Percentiles rank a stretch among this genome's conserved stretches.
These are phyloP conservation scores for Camellia sinensis DNA, from an alignment of 148 eudicot genomes.

Conservation along the genomic window DNA sequence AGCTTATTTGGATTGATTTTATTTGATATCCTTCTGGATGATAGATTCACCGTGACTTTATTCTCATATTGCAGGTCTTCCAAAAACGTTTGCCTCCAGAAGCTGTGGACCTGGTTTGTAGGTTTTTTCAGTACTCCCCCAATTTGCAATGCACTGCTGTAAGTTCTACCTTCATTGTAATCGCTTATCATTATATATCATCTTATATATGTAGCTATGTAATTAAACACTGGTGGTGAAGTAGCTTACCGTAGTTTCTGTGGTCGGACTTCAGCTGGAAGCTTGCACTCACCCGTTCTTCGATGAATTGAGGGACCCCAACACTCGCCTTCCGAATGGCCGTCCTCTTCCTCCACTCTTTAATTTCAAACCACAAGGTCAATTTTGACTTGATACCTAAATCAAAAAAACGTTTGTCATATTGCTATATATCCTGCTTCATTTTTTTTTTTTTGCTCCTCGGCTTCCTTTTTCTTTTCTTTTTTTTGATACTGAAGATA, in stretches of 20 bases:
- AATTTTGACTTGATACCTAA: not conserved
- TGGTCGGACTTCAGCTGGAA: conserved; percentile 63
- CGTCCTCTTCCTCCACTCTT: conserved; percentile 97
- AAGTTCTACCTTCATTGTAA: conserved; percentile 35
- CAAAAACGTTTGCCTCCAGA: conserved; percentile 94
- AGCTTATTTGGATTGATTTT: conserved; percentile 3
- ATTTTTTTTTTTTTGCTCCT: not conserved
- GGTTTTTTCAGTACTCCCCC: conserved; percentile 96
- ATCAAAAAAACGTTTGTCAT: not conserved
- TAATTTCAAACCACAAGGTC: conserved; percentile 84
- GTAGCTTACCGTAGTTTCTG: conserved; percentile 9
- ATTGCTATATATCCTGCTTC: not conserved
- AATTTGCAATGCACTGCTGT: conserved; percentile 96
- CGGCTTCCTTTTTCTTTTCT: not conserved
- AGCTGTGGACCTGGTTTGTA: conserved; percentile 94
- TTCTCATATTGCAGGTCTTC: conserved; percentile 56
- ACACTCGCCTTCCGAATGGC: conserved; percentile 87
- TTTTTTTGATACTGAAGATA: too few relatives aligned
- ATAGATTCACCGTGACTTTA: conserved; percentile 5
- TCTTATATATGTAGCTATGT: too few relatives aligned
- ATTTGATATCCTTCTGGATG: not conserved
- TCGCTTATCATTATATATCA: not conserved
- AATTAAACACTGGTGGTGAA: not conserved
- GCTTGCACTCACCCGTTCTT: conserved; percentile 97
- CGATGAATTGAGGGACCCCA: conserved; percentile 90